phyloP scores from a whole-genome alignment of 1,284 basidiomycete genomes.

The Sanghuangporus sanghuang region DNA sequence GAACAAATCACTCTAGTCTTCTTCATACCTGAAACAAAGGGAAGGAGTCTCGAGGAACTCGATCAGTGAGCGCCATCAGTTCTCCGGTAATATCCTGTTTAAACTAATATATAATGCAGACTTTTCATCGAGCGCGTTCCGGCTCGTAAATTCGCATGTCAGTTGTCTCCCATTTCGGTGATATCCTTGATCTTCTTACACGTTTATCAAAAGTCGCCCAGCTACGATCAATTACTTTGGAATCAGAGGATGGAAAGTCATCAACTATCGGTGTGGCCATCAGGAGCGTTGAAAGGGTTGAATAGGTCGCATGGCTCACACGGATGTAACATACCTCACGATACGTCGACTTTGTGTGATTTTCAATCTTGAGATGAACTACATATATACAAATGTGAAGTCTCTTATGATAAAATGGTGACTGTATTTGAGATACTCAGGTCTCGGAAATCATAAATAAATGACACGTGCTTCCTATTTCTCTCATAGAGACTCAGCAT shows the following conservation, averaged over 20 bases:
- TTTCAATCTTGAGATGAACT: neutral
- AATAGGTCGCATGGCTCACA: neutral
- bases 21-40: conserved; percentile 24
- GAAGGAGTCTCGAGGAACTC: conserved; percentile 24
- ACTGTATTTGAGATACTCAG: neutral
- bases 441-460: neutral
- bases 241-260: neutral
- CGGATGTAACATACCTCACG: too few species aligned
- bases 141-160: conserved; percentile 5
- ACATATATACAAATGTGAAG: neutral
- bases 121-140: conserved; percentile 2
- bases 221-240: neutral
- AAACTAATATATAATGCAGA: neutral
- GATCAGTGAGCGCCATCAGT: conserved; percentile 8
- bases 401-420: neutral
- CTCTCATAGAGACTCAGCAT: neutral
- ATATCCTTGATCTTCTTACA: neutral
- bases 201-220: neutral
- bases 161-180: neutral
- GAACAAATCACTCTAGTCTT: conserved; percentile 6
- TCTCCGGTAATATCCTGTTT: neutral
- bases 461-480: neutral
- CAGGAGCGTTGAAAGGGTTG: neutral
- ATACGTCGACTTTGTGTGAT: too few species aligned
- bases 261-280: neutral